phyloP scores from a whole-genome alignment of 2,329 filamentous ascomycete genomes.

The Simplicillium sp. region DNA sequence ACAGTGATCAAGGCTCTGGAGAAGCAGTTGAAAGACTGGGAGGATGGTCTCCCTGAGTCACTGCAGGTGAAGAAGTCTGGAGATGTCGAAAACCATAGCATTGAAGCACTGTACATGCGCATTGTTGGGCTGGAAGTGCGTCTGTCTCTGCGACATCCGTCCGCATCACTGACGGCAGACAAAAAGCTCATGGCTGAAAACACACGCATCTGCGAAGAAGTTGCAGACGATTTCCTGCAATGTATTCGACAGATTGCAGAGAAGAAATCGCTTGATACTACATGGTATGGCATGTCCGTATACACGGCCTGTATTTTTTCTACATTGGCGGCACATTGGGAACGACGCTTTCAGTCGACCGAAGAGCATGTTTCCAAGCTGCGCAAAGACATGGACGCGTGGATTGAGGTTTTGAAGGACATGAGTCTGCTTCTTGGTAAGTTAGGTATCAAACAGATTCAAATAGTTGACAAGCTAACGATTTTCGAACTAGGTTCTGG shows the following conservation, averaged over 20 bases:
- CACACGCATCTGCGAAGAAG: slow-evolving; percentile 56
- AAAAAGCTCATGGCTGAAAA: slow-evolving; percentile 49
- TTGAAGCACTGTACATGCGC: slow-evolving; percentile 46
- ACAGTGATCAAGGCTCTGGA: slow-evolving; percentile 57
- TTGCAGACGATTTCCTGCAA: slow-evolving; percentile 53
- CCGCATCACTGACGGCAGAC: slow-evolving; percentile 46
- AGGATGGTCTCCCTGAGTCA: slow-evolving; percentile 52
- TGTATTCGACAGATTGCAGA: slow-evolving; percentile 49
- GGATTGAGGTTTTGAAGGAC: slow-evolving; percentile 59
- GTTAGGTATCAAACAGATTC: slow-evolving; percentile 13
- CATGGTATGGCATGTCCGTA: slow-evolving; percentile 66
- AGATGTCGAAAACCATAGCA: slow-evolving; percentile 29
- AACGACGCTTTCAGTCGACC: slow-evolving; percentile 52
- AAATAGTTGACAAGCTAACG: slow-evolving; percentile 9
- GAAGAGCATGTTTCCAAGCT: slow-evolving; percentile 49
- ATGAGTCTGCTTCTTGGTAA: slow-evolving; percentile 58
- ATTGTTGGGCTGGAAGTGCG: slow-evolving; percentile 47
- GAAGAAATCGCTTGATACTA: slow-evolving; percentile 63
- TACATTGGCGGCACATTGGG: slow-evolving; percentile 58
- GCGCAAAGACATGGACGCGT: slow-evolving; percentile 57
- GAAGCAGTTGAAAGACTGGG: slow-evolving; percentile 51
- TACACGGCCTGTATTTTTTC: slow-evolving; percentile 68
- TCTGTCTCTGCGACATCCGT: slow-evolving; percentile 52
- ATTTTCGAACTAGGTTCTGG: slow-evolving; percentile 28
- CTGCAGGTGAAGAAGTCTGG: slow-evolving; percentile 38